These are phyloP conservation scores for Arabis alpina DNA, from an alignment of 345 rosid species.

Conservation along the genomic window DNA sequence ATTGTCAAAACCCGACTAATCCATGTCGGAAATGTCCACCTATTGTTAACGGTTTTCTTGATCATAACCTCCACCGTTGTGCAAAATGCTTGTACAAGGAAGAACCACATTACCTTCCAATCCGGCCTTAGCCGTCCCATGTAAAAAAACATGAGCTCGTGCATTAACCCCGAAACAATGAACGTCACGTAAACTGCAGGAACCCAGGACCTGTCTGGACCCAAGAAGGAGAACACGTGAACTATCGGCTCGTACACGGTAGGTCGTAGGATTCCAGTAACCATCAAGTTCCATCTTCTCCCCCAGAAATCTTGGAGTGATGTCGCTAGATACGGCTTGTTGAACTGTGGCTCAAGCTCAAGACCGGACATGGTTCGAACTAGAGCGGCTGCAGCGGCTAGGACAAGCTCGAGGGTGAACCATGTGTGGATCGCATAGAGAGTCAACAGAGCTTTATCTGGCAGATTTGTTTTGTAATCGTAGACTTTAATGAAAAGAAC, in stretches of 20 bases:
- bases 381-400: conserved; percentile 45
- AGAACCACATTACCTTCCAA: conserved; percentile 59
- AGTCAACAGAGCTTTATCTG: conserved; percentile 43
- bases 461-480: conserved; percentile 40
- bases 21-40: conserved; percentile 36
- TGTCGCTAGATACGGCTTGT: conserved; percentile 61
- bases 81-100: conserved; percentile 59
- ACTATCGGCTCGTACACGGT: conserved; percentile 60
- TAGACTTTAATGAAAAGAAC: conserved; percentile 35
- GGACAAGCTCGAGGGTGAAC: conserved; percentile 48
- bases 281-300: conserved; percentile 70
- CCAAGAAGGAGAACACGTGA: conserved; percentile 23
- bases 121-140: conserved; percentile 53
- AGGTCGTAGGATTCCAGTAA: conserved; percentile 56
- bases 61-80: conserved; percentile 41
- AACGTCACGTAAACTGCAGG: conserved; percentile 52
- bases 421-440: conserved; percentile 52
- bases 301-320: conserved; percentile 89
- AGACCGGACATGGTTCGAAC: conserved; percentile 44
- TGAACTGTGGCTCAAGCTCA: conserved; percentile 61
- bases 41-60: conserved; percentile 43
- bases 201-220: conserved; percentile 47
- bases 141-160: conserved; percentile 67
- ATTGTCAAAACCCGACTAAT: conserved; percentile 46
- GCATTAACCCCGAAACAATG: conserved; percentile 61